Evolutionary conservation across 129 eudicot genomes (phyloP), one percentile per base, ranked within the genome.

Genomic region (Solidago caesia): DNA sequence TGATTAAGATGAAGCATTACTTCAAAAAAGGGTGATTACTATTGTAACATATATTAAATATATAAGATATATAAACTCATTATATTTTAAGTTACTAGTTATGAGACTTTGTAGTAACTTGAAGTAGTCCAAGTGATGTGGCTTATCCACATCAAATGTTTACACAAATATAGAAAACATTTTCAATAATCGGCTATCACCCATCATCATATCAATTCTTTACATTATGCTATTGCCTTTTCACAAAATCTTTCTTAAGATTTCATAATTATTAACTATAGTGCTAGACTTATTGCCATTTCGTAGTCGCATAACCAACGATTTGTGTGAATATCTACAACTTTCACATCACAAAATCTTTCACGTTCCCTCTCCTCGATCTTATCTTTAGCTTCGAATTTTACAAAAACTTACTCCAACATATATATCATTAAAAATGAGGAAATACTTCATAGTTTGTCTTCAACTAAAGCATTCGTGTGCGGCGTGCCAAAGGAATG

Each of bases 131-230:
- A 33, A 33, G 39, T 33, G 39, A 33, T 33, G 39, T 0, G 39
- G 16, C 44, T 4, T 46, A 49, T 60, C 15, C 70, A 68, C 48
- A 68, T 59, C 48, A 39, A 47, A 77, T 77, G 81, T 69, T 69
- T 69, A 77, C 43, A 48, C 70, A 68, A 77, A 77, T 33, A 59
- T 69, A 55, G 81, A 46, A 69, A 75, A 39, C 51, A 69, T 21
- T 77, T 55, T 33, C 2, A 60, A 59, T 77, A 45, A 61, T 60
- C 27, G 62, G 57, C 48, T 69, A 59, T 59, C 70, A 49, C 47
- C 75, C 42, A 68, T 77, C 81, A 68, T 58, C 45, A 21, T 21
- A 21, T 77, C 81, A 41, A 55, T 64, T 77, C 75, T 77, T 74
- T 27, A 33, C 53, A 69, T 68, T 68, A 58, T 69, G 64, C 16